A percentile compares a stretch with the other conserved stretches of the same genome.
Conservation (phyloP, 2,329 filamentous ascomycete species). For the Lachnellula occidentalis region DNA sequence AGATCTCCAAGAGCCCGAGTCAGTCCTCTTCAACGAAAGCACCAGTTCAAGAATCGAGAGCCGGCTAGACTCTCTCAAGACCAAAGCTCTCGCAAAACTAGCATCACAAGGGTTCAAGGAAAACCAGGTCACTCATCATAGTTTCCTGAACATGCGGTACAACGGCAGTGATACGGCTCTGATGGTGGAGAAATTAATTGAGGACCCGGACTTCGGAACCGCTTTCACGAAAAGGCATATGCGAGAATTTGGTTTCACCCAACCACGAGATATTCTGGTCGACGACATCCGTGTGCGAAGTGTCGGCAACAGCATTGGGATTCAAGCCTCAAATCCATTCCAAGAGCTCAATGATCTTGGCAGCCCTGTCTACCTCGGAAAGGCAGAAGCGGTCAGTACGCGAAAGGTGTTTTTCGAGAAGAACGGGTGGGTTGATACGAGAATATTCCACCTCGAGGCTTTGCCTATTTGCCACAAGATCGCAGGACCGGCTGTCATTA, state of each 20-base stretch:
- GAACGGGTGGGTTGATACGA: background rate
- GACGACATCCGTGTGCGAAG: slow-evolving; percentile 82
- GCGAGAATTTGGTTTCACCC: slow-evolving; percentile 84
- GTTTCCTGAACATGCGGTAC: slow-evolving; percentile 89
- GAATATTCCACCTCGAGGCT: background rate
- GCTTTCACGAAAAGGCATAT: slow-evolving; percentile 80
- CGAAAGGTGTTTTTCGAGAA: background rate
- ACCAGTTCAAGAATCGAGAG: background rate
- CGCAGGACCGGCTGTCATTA: slow-evolving; percentile 75
- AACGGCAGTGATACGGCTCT: slow-evolving; percentile 81
- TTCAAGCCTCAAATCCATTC: background rate
- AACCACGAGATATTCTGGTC: slow-evolving; percentile 76
- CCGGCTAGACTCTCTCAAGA: background rate
- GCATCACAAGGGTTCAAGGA: slow-evolving; percentile 69
- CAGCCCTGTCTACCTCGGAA: background rate
- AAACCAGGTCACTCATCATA: slow-evolving; percentile 70
- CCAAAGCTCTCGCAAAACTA: background rate
- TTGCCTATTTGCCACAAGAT: slow-evolving; percentile 42
- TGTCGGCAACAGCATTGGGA: slow-evolving; percentile 48
- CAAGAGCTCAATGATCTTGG: background rate
- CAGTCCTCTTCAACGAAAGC: background rate
- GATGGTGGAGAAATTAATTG: slow-evolving; percentile 70
- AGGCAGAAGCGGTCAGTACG: background rate
- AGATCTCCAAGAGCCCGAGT: background rate
- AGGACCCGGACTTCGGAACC: slow-evolving; percentile 59